Conservation (phyloP, 176 grass and related monocot species). For the Oryza nivara region DNA sequence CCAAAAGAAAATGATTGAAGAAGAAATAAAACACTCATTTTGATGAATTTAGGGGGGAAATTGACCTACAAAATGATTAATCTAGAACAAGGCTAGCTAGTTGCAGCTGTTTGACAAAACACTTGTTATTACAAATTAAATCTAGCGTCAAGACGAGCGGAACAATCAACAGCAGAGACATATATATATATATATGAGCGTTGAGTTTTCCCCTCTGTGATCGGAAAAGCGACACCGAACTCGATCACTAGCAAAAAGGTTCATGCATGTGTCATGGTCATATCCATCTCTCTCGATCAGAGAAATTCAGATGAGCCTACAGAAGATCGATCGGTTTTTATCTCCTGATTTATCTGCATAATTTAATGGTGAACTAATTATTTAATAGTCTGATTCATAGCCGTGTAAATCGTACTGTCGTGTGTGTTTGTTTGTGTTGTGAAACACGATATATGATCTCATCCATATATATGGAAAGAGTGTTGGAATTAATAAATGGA, state of each 20-base stretch:
- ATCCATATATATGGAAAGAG: too few relatives aligned
- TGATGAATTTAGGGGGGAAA: too few relatives aligned
- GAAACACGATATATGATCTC: too few relatives aligned
- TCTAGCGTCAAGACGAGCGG: neutral
- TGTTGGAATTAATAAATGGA: too few relatives aligned
- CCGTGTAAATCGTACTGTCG: neutral
- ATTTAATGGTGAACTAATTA: too few relatives aligned
- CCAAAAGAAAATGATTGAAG: too few relatives aligned
- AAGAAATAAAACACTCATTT: too few relatives aligned
- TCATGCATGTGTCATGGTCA: neutral
- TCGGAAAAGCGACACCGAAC: neutral
- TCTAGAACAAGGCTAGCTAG: too few relatives aligned
- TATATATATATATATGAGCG: neutral
- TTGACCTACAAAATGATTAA: too few relatives aligned
- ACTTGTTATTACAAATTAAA: neutral
- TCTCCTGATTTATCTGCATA: neutral
- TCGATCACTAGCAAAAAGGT: neutral
- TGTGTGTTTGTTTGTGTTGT: neutral
- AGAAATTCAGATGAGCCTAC: neutral
- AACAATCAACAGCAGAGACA: neutral
- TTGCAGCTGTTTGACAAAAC: too few relatives aligned
- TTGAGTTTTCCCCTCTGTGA: neutral
- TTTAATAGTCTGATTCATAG: neutral
- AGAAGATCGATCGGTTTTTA: neutral
- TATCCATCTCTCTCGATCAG: neutral